A percentile compares a stretch with the other conserved stretches of the same genome.
Evolutionary conservation across 805 yeast genomes (phyloP).

Genomic region (Candida sphagnicola): DNA sequence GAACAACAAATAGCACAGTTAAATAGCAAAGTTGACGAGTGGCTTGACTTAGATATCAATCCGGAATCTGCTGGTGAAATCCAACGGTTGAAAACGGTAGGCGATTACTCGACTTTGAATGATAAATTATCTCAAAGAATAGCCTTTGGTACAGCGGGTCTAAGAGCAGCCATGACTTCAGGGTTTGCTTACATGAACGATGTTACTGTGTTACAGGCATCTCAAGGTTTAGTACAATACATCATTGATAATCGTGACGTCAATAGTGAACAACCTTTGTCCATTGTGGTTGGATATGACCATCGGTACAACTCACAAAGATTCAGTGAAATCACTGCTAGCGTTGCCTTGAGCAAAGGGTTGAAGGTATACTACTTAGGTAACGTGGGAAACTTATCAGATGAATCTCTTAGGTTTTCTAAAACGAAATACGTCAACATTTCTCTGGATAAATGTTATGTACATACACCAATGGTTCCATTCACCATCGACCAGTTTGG

Average conservation of each 20-base stretch:
- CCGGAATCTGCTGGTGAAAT: constrained; percentile 56
- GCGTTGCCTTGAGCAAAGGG: constrained; percentile 66
- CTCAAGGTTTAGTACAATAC: constrained; percentile 72
- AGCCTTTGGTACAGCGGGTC: constrained; percentile 90
- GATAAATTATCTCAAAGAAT: constrained; percentile 56
- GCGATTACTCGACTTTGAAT: constrained; percentile 44
- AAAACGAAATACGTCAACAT: constrained; percentile 4
- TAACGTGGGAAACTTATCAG: constrained; percentile 28
- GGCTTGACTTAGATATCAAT: constrained; percentile 35
- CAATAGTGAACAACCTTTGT: neutral
- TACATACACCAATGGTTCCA: constrained; percentile 92
- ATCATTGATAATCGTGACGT: constrained; percentile 19
- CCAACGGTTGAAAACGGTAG: constrained; percentile 30
- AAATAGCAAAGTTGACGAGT: constrained; percentile 26
- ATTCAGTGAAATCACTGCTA: constrained; percentile 77
- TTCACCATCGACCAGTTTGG: constrained; percentile 62
- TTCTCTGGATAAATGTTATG: constrained; percentile 18
- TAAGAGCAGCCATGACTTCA: constrained; percentile 83
- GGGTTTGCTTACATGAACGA: constrained; percentile 89
- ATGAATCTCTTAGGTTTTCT: constrained; percentile 16
- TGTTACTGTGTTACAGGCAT: constrained; percentile 83
- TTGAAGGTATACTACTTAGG: constrained; percentile 66
- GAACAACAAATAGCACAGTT: constrained; percentile 6
- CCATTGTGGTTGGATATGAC: constrained; percentile 85
- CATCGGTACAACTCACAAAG: constrained; percentile 77